Evolutionary conservation across 176 grass and related monocot genomes (phyloP), one percentile per base, ranked within the genome.

Genomic region (Saccharum officinarum): DNA sequence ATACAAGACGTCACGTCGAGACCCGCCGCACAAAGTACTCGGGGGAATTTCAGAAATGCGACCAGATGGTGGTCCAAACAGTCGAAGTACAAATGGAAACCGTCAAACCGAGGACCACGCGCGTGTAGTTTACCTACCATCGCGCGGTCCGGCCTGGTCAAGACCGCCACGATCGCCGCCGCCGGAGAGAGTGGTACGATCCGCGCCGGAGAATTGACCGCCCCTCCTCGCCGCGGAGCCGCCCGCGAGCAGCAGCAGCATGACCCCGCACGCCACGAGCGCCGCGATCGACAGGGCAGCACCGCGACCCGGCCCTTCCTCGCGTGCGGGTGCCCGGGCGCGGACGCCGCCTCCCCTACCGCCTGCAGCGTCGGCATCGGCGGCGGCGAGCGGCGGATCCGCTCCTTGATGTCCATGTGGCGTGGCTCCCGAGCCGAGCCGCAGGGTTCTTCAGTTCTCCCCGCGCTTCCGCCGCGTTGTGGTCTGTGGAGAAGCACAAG

Each of bases 331-430:
- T 45, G 40, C 33, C 69, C 41, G 10, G 42, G 55, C 4, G 71
- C 7, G 30, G 40, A n/a, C 30, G 73, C 33, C 14, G 47, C 40
- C 52, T 22, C 72, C 79, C 33, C 42, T 7, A 60, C 49, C 38
- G 9, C 72, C 73, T 45, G 11, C 31, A 25, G 0, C 54, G 25
- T 10, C 69, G 33, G 0, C 54, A 11, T 10, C 60, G 7, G 15
- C 70, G 69, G 16, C 50, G 88, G 57, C 45, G 84, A 41, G 74
- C 75, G 80, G 75, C 84, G 89, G 89, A 90, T 87, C 84, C 89
- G 84, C 84, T 90, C 89, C 89, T 90, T 90, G 68, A 90, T 52
- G 84, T 87, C 84, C 47, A 52, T 52, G 47, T 8, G 60, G 4
- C 18, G 70, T 1, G 60, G 76, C 63, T 49, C 11, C 69, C 84